These are phyloP conservation scores for Fraxinus anomala DNA, from an alignment of 257 asterid species.

Conservation along the genomic window DNA sequence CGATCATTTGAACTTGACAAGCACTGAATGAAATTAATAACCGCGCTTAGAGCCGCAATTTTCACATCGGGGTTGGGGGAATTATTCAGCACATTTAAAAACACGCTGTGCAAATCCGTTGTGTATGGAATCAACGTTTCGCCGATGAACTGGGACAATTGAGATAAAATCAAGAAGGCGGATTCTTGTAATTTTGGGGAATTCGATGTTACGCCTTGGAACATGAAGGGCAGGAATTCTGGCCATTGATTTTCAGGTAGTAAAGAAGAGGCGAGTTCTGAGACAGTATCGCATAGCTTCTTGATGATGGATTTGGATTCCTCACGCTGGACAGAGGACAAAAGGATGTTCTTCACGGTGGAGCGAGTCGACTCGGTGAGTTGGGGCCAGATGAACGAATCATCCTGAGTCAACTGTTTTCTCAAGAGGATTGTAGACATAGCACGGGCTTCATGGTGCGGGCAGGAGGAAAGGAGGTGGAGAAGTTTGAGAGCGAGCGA, in stretches of 20 bases:
- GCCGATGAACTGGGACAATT: slow-evolving; percentile 77
- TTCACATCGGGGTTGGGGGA: slow-evolving; percentile 65
- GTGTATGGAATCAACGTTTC: slow-evolving; percentile 65
- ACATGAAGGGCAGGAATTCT: slow-evolving; percentile 89
- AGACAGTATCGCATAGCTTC: slow-evolving; percentile 84
- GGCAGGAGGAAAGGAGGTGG: slow-evolving; percentile 62
- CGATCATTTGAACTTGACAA: slow-evolving; percentile 65
- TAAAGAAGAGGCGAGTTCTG: slow-evolving; percentile 86
- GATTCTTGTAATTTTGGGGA: slow-evolving; percentile 72
- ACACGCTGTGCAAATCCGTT: slow-evolving; percentile 85
- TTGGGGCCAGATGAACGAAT: slow-evolving; percentile 77
- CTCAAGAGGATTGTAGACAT: slow-evolving; percentile 83
- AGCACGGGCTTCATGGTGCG: slow-evolving; percentile 64
- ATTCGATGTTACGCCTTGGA: slow-evolving; percentile 77
- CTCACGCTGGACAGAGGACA: slow-evolving; percentile 67
- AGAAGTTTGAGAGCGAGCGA: slow-evolving; percentile 69
- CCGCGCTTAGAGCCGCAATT: slow-evolving; percentile 94
- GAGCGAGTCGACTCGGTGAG: slow-evolving; percentile 61
- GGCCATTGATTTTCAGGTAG: slow-evolving; percentile 86
- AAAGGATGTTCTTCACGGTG: slow-evolving; percentile 51
- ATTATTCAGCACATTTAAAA: slow-evolving; percentile 59
- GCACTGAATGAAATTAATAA: slow-evolving; percentile 87
- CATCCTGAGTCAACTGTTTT: slow-evolving; percentile 75
- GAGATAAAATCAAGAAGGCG: slow-evolving; percentile 76
- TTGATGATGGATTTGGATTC: slow-evolving; percentile 56